Conservation (phyloP, 306 rosid genomes). For the Biancaea sappan region DNA sequence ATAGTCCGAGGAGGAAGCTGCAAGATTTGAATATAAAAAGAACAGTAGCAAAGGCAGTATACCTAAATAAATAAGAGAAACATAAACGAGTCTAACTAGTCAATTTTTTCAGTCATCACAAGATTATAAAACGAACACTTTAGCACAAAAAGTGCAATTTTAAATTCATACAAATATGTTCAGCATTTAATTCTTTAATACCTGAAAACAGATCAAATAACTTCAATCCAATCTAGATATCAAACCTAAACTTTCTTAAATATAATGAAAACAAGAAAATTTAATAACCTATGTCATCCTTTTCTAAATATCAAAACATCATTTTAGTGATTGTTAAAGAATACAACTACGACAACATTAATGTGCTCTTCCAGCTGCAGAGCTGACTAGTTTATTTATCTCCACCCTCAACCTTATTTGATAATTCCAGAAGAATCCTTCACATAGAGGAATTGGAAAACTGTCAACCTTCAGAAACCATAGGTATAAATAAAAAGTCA, state of each 20-base stretch:
- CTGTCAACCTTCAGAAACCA: neutral
- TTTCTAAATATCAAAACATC: neutral
- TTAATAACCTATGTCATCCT: neutral
- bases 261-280: neutral
- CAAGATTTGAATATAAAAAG: slow-evolving; percentile 27
- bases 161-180: neutral
- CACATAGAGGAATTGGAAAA: neutral
- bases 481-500: neutral
- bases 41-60: neutral
- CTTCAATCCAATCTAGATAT: neutral
- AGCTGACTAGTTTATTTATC: too few species aligned
- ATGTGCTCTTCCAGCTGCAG: too few species aligned
- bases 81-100: too few species aligned
- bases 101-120: neutral
- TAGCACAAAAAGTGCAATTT: neutral
- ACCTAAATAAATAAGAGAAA: neutral
- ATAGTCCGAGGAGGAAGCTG: slow-evolving; percentile 75
- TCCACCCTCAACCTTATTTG: neutral
- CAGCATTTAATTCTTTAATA: neutral
- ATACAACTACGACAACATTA: too few species aligned
- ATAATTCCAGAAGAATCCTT: slow-evolving; percentile 3
- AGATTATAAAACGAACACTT: neutral
- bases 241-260: neutral
- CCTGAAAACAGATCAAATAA: neutral
- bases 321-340: neutral